phyloP scores from a whole-genome alignment of 768 basidiomycete genomes.

The Mycena rosella region DNA sequence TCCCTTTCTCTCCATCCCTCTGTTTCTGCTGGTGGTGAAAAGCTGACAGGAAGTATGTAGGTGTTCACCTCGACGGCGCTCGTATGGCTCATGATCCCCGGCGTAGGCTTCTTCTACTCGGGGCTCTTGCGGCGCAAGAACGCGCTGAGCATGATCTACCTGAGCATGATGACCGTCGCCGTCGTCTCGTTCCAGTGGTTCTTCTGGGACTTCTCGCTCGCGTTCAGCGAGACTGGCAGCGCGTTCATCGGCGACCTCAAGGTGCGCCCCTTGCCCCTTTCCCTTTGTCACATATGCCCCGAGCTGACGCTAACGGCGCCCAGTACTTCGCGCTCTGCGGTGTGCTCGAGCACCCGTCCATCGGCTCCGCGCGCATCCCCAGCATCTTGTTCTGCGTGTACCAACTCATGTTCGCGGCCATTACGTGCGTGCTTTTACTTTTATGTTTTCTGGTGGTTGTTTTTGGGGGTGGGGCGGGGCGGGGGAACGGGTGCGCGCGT shows the following conservation, averaged over 20 bases:
- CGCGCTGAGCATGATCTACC: slow-evolving; percentile 90
- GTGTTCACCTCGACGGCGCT: slow-evolving; percentile 80
- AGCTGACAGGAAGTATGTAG: no score
- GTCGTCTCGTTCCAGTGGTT: slow-evolving; percentile 96
- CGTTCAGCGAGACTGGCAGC: slow-evolving; percentile 84
- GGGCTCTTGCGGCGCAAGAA: slow-evolving; percentile 94
- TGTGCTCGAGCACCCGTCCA: slow-evolving; percentile 82
- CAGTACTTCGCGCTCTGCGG: slow-evolving; percentile 87
- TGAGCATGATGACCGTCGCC: slow-evolving; percentile 80
- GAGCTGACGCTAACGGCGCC: slow-evolving; percentile 40
- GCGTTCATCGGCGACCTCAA: slow-evolving; percentile 88
- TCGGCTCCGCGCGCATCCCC: slow-evolving; percentile 79
- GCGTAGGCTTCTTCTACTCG: slow-evolving; percentile 91
- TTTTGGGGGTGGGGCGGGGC: no score
- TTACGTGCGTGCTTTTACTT: no score
- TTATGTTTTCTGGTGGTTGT: no score
- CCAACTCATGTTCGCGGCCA: slow-evolving; percentile 92
- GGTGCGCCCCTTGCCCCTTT: neutral
- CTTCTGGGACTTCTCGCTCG: slow-evolving; percentile 96
- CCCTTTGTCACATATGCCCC: neutral
- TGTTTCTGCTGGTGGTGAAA: no score
- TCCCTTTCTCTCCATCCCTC: no score
- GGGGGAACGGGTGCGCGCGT: no score
- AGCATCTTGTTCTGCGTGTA: slow-evolving; percentile 85
- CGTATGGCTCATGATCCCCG: slow-evolving; percentile 89